Conservation (phyloP, 2,329 filamentous ascomycete species). For the Aspergillus felis region DNA sequence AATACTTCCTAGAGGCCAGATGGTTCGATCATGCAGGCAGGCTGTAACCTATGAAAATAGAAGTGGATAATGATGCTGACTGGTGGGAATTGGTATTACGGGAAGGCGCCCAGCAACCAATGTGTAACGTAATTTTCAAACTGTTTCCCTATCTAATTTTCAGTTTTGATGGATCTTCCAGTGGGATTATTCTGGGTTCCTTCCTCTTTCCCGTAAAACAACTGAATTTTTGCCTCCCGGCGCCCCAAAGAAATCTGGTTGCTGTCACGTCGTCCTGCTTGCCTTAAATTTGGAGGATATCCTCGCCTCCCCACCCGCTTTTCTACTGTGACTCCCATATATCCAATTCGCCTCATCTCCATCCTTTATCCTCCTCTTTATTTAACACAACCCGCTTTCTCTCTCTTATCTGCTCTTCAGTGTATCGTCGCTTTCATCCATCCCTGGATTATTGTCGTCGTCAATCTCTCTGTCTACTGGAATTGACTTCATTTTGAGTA, state of each 20-base stretch:
- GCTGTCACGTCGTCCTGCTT: constrained; percentile 5
- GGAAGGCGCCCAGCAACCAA: constrained; percentile 7
- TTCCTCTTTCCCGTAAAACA: not conserved
- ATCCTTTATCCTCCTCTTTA: constrained; percentile 8
- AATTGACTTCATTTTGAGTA: not conserved
- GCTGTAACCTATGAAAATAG: not conserved
- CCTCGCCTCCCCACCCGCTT: constrained; percentile 17
- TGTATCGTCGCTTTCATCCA: constrained; percentile 8
- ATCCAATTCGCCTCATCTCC: constrained; percentile 6
- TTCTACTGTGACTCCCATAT: constrained; percentile 11
- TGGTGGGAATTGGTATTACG: constrained; percentile 6
- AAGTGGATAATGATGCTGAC: not conserved
- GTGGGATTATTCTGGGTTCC: not conserved
- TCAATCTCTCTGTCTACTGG: constrained; percentile 7
- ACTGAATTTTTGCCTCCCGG: constrained; percentile 8
- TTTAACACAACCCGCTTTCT: constrained; percentile 20
- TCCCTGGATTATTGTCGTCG: constrained; percentile 11
- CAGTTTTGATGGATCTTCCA: not conserved
- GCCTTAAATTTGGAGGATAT: constrained; percentile 18
- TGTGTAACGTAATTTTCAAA: constrained; percentile 15
- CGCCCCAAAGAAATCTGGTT: constrained; percentile 8
- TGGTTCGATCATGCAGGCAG: not conserved
- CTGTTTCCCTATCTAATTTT: constrained; percentile 3
- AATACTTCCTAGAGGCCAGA: not conserved
- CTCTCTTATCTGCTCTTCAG: constrained; percentile 5